Base-by-base conservation (phyloP, 2,329 filamentous ascomycete genomes). In the Dothidotthia symphoricarpi region DNA sequence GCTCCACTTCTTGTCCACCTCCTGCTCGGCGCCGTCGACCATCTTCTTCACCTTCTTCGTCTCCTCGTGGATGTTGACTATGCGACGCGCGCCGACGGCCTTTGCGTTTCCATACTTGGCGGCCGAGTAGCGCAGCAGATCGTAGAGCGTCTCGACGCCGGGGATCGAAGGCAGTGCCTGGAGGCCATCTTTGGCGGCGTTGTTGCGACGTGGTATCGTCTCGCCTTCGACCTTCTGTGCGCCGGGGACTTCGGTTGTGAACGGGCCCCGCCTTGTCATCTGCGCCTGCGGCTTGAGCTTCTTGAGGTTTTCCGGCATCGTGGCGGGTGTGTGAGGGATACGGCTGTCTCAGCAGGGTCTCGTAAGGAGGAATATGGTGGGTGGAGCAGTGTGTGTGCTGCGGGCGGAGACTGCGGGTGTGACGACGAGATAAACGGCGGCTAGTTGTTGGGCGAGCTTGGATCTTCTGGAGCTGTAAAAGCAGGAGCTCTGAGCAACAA, bases 1-100 rank as follows among this genome's bases (percentile, higher is more conserved):
- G 36, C 83, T 82, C 89, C 89, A 95, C 67, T 91, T 81, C 80
- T 95, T 95, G 48, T 94, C 86, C 24, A 93, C 81, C 70, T 90
- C 80, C 49, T 77, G 74, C 67, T 88, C 78, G 64, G 86, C 78
- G 53, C 89, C 89, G 59, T 94, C 86, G 41, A 95, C 74, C 34
- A 88, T 76, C 78, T 94, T 95, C 76, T 89, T 85, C 53, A 95
- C 74, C 77, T 88, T 93, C 75, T 91, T 95, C 54, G 78, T 83
- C 75, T 95, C 89, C 57, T 80, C 80, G 69, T 95, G 88, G 31
- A 83, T 81, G 67, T 83, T 76, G 68, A 95, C 67, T 41, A 95
- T 76, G 65, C 79, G 83, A 48, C 89, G 82, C 57, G 76, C 77
- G 53, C 86, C 89, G 28, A 75, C 55, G 6, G 69, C 69, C 67